Base-by-base conservation (phyloP, 2,329 filamentous ascomycete species). In the Diaporthe capsici region DNA sequence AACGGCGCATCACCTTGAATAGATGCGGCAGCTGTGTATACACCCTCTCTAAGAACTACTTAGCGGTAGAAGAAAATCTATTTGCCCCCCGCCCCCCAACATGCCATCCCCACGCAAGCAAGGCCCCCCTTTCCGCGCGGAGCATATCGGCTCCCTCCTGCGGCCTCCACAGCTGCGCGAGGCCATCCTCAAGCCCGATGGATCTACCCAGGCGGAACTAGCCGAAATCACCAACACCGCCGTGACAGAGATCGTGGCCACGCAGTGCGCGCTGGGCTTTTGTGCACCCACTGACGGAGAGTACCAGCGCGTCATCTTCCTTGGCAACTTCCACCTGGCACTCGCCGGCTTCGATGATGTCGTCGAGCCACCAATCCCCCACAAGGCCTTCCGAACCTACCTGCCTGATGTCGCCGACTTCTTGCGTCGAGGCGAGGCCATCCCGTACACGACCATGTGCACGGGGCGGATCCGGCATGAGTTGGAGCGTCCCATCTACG, bases 141-240 rank as follows among this genome's bases (percentile, higher is more conserved):
- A 75, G 44, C 73, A 75, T 25, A 60, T 75, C 49, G 73, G 73
- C 58, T 75, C 73, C 25, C 73, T 75, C 22, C 47, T 75, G 47
- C 73, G 73, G 47, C 73, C 73, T 2, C 25, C 67, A 34, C 49
- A 68, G 20, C 67, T 75, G 22, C 67, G 71, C 25, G 25, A 72
- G 37, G 53, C 57, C 39, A 65, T 51, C 4, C 12, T 22, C 6
- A 42, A 67, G 9, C 67, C 63, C 6, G 37, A 31, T 31, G 37
- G 49, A 12, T 49, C 60, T 12, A 75, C 55, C 15, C 55, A 61
- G 9, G 68, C 53, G 7, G 73, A 58, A n/a, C 37, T 75, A 6
- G 57, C 73, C 28, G 37, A 49, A 31, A 39, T 57, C 7, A 55
- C 51, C 51, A 17, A 25, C 51, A 51, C 44, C 6, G 44, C 63